A percentile compares a stretch with the other conserved stretches of the same genome.
Evolutionary conservation across 495 filamentous ascomycete species (phyloP).

Genomic region (Penicillium fimorum): DNA sequence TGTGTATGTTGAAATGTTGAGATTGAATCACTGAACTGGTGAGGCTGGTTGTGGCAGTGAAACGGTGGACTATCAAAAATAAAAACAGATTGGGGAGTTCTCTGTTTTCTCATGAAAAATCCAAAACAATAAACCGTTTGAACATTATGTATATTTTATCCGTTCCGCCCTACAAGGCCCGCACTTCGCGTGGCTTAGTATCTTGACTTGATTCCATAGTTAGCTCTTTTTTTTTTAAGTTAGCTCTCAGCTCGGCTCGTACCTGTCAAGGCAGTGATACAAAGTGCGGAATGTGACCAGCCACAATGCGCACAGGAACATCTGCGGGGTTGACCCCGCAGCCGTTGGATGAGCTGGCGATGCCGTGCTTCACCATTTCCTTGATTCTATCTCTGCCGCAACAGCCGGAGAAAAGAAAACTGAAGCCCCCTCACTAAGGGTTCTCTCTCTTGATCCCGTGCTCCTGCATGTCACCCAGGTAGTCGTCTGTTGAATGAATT

Average conservation of each 20-base stretch:
- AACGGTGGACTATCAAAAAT: constrained; percentile 9
- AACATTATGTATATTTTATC: neutral
- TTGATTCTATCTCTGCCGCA: constrained; percentile 21
- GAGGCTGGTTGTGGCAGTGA: constrained; percentile 33
- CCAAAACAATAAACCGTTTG: neutral
- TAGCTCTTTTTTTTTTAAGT: neutral
- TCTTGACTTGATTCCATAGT: neutral
- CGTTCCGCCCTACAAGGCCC: neutral
- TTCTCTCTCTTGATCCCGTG: neutral
- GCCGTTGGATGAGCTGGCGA: constrained; percentile 32
- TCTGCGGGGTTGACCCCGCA: constrained; percentile 31
- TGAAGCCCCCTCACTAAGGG: constrained; percentile 4
- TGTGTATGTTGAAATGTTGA: constrained; percentile 1
- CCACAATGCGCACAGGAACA: constrained; percentile 1
- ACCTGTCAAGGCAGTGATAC: constrained; percentile 16
- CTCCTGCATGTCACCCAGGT: constrained; percentile 10
- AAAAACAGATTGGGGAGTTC: constrained; percentile 1
- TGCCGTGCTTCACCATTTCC: constrained; percentile 24
- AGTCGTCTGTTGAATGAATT: constrained; percentile 1
- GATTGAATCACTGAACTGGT: constrained; percentile 9
- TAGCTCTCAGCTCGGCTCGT: constrained; percentile 6
- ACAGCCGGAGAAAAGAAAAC: constrained; percentile 11
- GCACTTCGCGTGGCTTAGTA: neutral
- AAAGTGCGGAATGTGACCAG: neutral
- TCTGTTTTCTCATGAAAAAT: neutral